A percentile compares a stretch with the other conserved stretches of the same genome.
phyloP scores from a whole-genome alignment of 352 stramenopile species.

The Lagenidium giganteum region DNA sequence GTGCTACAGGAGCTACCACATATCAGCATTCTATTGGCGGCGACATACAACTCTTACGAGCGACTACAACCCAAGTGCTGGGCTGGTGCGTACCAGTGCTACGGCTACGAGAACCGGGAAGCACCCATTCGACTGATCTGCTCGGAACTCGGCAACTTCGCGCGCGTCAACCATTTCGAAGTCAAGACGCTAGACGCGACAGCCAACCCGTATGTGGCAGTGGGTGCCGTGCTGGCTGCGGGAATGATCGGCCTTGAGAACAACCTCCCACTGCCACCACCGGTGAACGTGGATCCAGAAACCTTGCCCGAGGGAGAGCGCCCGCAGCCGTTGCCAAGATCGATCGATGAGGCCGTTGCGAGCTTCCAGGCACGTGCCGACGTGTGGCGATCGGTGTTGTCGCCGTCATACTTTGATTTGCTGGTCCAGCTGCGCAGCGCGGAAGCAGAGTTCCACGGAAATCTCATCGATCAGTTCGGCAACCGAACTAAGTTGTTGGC shows the following conservation, averaged over 20 bases:
- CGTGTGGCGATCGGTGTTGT: slow-evolving; percentile 15
- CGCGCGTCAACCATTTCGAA: slow-evolving; percentile 17
- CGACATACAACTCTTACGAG: slow-evolving; percentile 23
- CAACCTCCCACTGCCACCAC: slow-evolving; percentile 1
- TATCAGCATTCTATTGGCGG: slow-evolving; percentile 20
- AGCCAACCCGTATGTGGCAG: slow-evolving; percentile 24
- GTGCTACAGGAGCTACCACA: slow-evolving; percentile 16
- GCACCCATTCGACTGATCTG: slow-evolving; percentile 19
- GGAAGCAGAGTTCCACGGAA: slow-evolving; percentile 16
- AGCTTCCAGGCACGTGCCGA: neutral
- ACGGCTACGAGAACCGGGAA: slow-evolving; percentile 29
- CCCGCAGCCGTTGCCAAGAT: slow-evolving; percentile 13
- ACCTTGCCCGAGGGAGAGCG: slow-evolving; percentile 1
- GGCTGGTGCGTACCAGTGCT: slow-evolving; percentile 25
- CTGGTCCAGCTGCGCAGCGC: slow-evolving; percentile 11
- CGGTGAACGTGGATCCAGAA: slow-evolving; percentile 9
- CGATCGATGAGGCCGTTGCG: slow-evolving; percentile 13
- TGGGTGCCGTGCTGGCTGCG: slow-evolving; percentile 19
- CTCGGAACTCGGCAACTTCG: neutral
- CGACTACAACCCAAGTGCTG: slow-evolving; percentile 24
- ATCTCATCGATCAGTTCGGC: too few species aligned
- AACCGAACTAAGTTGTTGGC: too few species aligned
- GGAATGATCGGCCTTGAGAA: slow-evolving; percentile 14
- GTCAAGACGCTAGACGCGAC: slow-evolving; percentile 27
- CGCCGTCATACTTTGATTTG: slow-evolving; percentile 7